A percentile compares a stretch with the other conserved stretches of the same genome.
Evolutionary conservation across 2,329 filamentous ascomycete species (phyloP).

Genomic region (Sclerotinia spermophila): DNA sequence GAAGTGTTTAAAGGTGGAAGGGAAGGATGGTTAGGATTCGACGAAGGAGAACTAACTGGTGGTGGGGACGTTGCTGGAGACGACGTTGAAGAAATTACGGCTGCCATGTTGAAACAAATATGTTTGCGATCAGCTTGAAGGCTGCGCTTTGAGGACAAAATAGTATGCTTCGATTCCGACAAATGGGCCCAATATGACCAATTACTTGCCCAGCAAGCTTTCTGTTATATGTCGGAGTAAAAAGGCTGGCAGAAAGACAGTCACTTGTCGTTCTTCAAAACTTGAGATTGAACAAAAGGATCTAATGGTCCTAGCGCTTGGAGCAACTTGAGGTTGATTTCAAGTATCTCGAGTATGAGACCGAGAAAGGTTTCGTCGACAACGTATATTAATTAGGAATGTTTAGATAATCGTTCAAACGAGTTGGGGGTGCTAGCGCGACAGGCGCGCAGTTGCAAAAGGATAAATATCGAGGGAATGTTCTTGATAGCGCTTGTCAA

Average conservation of each 20-base stretch:
- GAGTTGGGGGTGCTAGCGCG: conserved; percentile 3
- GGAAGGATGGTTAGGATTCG: conserved; percentile 52
- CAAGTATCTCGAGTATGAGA: background rate
- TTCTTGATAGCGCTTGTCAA: conserved; percentile 8
- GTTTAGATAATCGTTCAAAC: background rate
- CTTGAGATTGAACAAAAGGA: background rate
- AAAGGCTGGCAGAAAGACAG: conserved; percentile 5
- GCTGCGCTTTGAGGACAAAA: background rate
- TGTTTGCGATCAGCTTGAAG: conserved; percentile 16
- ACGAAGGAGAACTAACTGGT: conserved; percentile 42
- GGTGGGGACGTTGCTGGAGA: conserved; percentile 52
- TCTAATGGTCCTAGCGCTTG: conserved; percentile 4
- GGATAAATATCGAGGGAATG: background rate
- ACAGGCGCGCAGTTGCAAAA: conserved; percentile 8
- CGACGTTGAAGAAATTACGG: conserved; percentile 54
- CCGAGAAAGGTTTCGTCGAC: background rate
- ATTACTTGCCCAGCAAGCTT: conserved; percentile 35
- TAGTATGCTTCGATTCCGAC: background rate
- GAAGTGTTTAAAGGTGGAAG: conserved; percentile 57
- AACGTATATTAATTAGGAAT: conserved; percentile 10
- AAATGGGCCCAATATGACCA: conserved; percentile 19
- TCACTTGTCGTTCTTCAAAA: background rate
- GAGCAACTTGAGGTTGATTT: background rate
- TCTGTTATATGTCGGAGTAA: conserved; percentile 21
- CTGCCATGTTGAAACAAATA: conserved; percentile 34